Percentiles rank a stretch among this genome's conserved stretches.
phyloP scores from a whole-genome alignment of 2,329 filamentous ascomycete genomes.

The Arachnomyces sp. region DNA sequence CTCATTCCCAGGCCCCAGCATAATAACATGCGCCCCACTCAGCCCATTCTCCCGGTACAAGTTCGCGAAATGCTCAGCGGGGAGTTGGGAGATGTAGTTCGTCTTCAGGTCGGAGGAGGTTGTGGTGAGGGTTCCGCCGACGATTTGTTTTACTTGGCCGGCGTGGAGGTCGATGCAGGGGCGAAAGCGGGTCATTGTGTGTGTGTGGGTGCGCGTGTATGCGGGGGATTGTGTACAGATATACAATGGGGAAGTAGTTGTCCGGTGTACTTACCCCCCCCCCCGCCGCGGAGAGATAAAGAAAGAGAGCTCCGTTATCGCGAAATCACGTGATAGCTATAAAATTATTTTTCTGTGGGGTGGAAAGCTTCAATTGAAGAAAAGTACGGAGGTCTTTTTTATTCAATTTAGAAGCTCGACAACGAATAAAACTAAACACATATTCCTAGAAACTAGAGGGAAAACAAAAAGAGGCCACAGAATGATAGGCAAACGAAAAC shows the following conservation, averaged over 20 bases:
- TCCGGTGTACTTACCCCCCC: too few species aligned
- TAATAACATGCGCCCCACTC: constrained; percentile 84
- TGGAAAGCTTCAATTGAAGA: neutral
- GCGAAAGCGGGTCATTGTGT: constrained; percentile 81
- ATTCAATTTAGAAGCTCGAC: neutral
- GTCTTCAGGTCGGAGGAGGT: constrained; percentile 63
- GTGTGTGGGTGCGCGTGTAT: too few species aligned
- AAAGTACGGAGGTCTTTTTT: neutral
- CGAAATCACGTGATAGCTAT: neutral
- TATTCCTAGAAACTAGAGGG: too few species aligned
- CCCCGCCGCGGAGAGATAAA: too few species aligned
- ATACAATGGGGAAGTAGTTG: too few species aligned
- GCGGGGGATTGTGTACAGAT: too few species aligned
- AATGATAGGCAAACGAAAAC: constrained; percentile 43
- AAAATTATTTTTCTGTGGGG: constrained; percentile 3
- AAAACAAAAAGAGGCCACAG: constrained; percentile 6
- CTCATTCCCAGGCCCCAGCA: constrained; percentile 84
- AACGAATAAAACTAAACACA: neutral
- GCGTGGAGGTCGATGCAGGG: constrained; percentile 96
- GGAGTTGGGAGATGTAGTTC: constrained; percentile 82
- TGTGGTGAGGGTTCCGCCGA: constrained; percentile 80
- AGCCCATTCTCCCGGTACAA: constrained; percentile 71
- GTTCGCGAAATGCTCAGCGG: constrained; percentile 69
- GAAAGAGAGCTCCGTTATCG: too few species aligned
- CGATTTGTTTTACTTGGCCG: constrained; percentile 97